Conservation (phyloP, 768 basidiomycete species). For the Tubosaeta sp. region DNA sequence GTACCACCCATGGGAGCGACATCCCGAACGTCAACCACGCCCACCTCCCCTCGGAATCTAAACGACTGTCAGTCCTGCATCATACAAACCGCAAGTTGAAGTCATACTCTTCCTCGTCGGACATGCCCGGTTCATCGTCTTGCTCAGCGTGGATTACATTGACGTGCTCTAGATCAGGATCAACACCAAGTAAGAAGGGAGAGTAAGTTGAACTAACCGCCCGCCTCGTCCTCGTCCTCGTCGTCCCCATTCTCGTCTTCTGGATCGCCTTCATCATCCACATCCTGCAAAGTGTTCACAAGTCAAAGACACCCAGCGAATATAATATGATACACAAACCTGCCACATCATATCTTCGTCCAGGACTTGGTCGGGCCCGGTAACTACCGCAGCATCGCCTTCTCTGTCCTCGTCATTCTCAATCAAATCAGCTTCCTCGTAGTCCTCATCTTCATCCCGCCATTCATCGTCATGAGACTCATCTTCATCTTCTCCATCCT, state of each 20-base stretch:
- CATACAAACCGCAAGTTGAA: constrained; percentile 3
- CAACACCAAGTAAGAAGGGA: constrained; percentile 2
- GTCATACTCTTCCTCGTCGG: constrained; percentile 63
- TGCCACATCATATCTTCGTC: constrained; percentile 57
- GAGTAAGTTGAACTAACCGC: constrained; percentile 11
- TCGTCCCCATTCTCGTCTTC: constrained; percentile 59
- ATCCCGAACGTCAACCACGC: constrained; percentile 34
- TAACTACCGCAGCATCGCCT: constrained; percentile 45
- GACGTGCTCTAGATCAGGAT: constrained; percentile 38
- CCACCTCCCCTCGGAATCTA: constrained; percentile 40
- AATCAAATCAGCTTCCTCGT: constrained; percentile 56
- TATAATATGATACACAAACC: constrained; percentile 32
- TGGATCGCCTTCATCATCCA: constrained; percentile 51
- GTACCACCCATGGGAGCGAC: constrained; percentile 24
- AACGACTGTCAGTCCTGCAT: constrained; percentile 14
- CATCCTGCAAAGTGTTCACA: constrained; percentile 38
- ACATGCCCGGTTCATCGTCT: constrained; percentile 59
- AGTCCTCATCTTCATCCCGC: constrained; percentile 50
- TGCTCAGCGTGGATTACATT: constrained; percentile 61
- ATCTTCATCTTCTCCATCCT: constrained; percentile 55
- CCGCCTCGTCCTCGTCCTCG: constrained; percentile 38
- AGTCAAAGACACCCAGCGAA: not conserved
- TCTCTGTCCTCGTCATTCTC: constrained; percentile 60
- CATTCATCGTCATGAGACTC: constrained; percentile 46
- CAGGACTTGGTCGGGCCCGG: constrained; percentile 45